Base-by-base conservation (phyloP, 1,284 basidiomycete species). In the Lignosus rhinocerotis region DNA sequence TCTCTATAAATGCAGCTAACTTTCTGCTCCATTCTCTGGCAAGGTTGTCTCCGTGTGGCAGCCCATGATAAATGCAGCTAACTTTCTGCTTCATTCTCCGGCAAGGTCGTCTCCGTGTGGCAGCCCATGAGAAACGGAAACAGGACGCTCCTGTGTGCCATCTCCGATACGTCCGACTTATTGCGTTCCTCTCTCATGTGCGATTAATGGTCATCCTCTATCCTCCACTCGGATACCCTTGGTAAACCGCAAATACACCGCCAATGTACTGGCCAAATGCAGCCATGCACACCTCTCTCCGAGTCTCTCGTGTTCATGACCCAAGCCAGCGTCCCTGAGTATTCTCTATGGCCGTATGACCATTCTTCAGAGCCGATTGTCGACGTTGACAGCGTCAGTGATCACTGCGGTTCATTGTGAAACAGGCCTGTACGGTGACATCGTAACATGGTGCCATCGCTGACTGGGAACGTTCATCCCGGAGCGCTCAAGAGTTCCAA, bases 401-500 rank as follows among this genome's bases (percentile, higher is more conserved):
- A 44, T 31, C 44, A 36, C 32, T 41, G n/a, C n/a, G 49, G 43
- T 10, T 51, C 33, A 19, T 17, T 45, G 16, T 48, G 51, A 52
- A 34, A 43, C 39, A 51, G 10, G 30, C n/a, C 5, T 8, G 17
- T 33, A 19, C 16, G 41, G 32, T 36, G 17, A 25, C 56, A 53
- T 50, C 33, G 51, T 8, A 48, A 45, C 50, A 39, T 53, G 19
- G 36, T n/a, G 30, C 34, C 43, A 45, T 44, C 6, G n/a, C 25
- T 51, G 42, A 44, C 10, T 43, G n/a, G 33, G 31, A 51, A 46
- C 25, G 17, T 38, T 43, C 44, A 39, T 41, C 33, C 45, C 44
- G 30, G 38, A 56, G 55, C 55, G 55, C 55, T 36, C 21, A n/a
- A 34, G 41, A 32, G 32, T 21, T 25, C 33, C 30, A 38, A 44